Conservation (phyloP, 495 filamentous ascomycete species). For the Lentithecium fluviatile region DNA sequence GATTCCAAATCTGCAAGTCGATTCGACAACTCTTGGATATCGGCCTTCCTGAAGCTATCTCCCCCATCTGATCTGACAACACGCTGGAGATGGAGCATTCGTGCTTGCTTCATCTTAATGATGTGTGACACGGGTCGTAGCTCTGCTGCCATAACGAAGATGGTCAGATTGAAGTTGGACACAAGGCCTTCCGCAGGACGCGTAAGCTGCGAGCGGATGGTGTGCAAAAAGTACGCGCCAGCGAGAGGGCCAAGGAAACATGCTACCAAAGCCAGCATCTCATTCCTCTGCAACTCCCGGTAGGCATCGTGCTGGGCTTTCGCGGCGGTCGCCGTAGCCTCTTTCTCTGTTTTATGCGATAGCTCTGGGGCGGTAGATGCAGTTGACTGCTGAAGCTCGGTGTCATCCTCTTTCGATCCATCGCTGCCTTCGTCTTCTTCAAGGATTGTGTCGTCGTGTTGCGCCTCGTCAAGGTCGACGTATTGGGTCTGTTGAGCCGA, state of each 20-base stretch:
- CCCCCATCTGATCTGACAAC: constrained; percentile 57
- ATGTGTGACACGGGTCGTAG: constrained; percentile 76
- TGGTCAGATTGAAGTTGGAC: constrained; percentile 89
- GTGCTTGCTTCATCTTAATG: constrained; percentile 72
- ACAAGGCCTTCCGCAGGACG: constrained; percentile 82
- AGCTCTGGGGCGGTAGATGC: constrained; percentile 30
- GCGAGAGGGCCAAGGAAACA: constrained; percentile 80
- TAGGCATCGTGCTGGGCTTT: constrained; percentile 18
- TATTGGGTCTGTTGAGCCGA: constrained; percentile 58
- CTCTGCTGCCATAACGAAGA: constrained; percentile 88
- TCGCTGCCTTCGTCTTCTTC: constrained; percentile 47
- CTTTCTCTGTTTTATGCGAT: constrained; percentile 35
- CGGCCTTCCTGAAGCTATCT: constrained; percentile 44
- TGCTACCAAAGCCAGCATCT: constrained; percentile 66
- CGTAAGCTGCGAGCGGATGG: constrained; percentile 70
- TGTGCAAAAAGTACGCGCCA: constrained; percentile 76
- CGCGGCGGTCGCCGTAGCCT: not conserved
- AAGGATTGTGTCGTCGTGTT: constrained; percentile 40
- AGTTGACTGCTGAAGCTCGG: not conserved
- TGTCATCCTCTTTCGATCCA: not conserved
- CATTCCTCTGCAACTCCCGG: constrained; percentile 37
- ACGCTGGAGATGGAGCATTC: constrained; percentile 81
- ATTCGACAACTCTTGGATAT: constrained; percentile 56
- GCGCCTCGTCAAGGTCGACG: constrained; percentile 14
- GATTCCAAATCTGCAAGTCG: constrained; percentile 73